Evolutionary conservation across 1,284 basidiomycete genomes (phyloP).

Genomic region (Rhodotorula mucilaginosa): DNA sequence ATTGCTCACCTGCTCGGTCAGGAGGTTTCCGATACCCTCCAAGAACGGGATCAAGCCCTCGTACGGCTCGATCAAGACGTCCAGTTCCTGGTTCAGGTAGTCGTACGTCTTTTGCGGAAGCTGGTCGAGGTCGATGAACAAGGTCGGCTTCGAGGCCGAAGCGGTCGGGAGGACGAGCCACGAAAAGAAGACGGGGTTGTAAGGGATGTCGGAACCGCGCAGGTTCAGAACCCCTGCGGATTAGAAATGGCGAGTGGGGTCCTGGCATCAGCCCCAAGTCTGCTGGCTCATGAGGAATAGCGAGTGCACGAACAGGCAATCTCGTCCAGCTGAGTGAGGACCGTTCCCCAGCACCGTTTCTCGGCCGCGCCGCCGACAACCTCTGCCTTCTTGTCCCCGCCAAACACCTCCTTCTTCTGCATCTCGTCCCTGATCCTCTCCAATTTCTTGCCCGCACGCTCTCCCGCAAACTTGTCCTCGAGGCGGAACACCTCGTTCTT

Average conservation of each 20-base stretch:
- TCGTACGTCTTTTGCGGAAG: conserved; percentile 59
- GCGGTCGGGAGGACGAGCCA: conserved; percentile 77
- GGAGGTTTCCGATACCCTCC: conserved; percentile 55
- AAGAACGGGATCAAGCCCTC: conserved; percentile 63
- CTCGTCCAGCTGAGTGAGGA: conserved; percentile 81
- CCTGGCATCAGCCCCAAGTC: no score
- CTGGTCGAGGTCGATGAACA: conserved; percentile 72
- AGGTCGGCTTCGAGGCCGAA: conserved; percentile 53
- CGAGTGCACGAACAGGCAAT: conserved; percentile 23
- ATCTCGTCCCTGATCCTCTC: conserved; percentile 64
- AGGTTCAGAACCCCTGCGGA: conserved; percentile 79
- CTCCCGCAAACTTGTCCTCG: conserved; percentile 67
- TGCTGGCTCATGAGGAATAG: no score
- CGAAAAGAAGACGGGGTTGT: conserved; percentile 84
- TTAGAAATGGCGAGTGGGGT: not conserved
- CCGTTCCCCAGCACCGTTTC: conserved; percentile 49
- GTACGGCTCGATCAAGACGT: conserved; percentile 71
- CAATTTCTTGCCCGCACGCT: conserved; percentile 67
- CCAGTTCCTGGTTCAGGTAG: conserved; percentile 58
- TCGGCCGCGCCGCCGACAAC: conserved; percentile 3
- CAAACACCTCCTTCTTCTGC: conserved; percentile 64
- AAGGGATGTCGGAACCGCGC: conserved; percentile 87
- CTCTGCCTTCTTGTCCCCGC: conserved; percentile 33
- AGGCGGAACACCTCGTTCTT: conserved; percentile 69
- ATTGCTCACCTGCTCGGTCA: conserved; percentile 30